These are phyloP conservation scores for Plenodomus biglobosus DNA, from an alignment of 2,329 filamentous ascomycete species.

Conservation along the genomic window DNA sequence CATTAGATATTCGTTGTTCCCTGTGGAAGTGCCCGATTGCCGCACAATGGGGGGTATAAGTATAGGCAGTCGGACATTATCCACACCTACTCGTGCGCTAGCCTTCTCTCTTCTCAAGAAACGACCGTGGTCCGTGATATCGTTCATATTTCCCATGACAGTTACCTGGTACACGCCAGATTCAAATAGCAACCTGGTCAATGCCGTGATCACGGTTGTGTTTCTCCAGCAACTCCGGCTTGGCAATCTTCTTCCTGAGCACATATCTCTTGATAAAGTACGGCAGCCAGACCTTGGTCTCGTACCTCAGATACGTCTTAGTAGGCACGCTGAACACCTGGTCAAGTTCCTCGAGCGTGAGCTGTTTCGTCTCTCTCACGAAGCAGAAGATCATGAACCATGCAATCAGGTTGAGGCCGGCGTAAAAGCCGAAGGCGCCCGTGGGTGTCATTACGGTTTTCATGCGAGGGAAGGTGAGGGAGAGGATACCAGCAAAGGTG, in stretches of 20 bases:
- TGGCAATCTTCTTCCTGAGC: slow-evolving; percentile 40
- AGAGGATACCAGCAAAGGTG: slow-evolving; percentile 46
- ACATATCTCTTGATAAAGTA: slow-evolving; percentile 49
- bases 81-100: too few relatives aligned
- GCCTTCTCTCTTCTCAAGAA: too few relatives aligned
- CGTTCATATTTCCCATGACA: too few relatives aligned
- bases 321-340: slow-evolving; percentile 43
- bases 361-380: slow-evolving; percentile 44
- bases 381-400: slow-evolving; percentile 47
- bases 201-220: slow-evolving; percentile 14
- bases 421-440: slow-evolving; percentile 47
- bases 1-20: too few relatives aligned
- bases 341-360: slow-evolving; percentile 44
- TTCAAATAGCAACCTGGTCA: neutral
- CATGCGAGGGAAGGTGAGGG: slow-evolving; percentile 46
- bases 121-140: too few relatives aligned
- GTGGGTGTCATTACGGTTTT: slow-evolving; percentile 41
- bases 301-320: slow-evolving; percentile 43
- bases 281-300: slow-evolving; percentile 44
- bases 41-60: too few relatives aligned
- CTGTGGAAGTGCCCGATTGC: too few relatives aligned
- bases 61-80: too few relatives aligned
- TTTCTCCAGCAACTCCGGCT: slow-evolving; percentile 46
- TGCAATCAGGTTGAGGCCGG: slow-evolving; percentile 45
- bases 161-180: neutral